Conservation (phyloP, 228 moss, liverwort and hornwort species). For the Sphagnum fallax region DNA sequence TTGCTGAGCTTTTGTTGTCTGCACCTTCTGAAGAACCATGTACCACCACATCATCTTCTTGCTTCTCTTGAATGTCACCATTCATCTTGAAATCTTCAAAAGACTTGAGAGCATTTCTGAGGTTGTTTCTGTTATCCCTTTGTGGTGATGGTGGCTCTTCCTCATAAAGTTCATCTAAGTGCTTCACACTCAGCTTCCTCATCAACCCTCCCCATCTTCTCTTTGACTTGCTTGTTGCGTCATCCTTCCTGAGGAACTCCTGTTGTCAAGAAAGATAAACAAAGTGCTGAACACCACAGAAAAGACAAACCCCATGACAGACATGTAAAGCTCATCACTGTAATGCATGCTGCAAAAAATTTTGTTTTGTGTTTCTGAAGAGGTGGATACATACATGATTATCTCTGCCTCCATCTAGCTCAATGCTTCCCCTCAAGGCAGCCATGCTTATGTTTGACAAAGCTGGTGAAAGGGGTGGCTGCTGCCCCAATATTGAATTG, state of each 20-base stretch:
- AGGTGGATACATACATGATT: slow-evolving; percentile 18
- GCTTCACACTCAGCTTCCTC: slow-evolving; percentile 49
- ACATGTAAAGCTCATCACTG: too few relatives aligned
- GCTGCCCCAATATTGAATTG: slow-evolving; percentile 17
- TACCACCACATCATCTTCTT: neutral
- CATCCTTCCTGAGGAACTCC: slow-evolving; percentile 45
- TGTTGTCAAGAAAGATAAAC: slow-evolving; percentile 7
- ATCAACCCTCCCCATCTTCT: slow-evolving; percentile 43
- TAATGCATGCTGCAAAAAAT: too few relatives aligned
- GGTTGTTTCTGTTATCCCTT: slow-evolving; percentile 37
- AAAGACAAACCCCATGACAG: too few relatives aligned
- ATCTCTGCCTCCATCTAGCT: slow-evolving; percentile 40
- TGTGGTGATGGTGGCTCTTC: slow-evolving; percentile 14
- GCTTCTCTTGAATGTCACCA: slow-evolving; percentile 9
- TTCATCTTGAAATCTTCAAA: slow-evolving; percentile 53
- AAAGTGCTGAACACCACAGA: too few relatives aligned
- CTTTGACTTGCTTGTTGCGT: slow-evolving; percentile 30
- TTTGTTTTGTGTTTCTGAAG: neutral
- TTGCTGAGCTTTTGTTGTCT: slow-evolving; percentile 3
- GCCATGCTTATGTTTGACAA: slow-evolving; percentile 50
- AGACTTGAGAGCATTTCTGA: slow-evolving; percentile 42
- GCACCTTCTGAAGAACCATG: slow-evolving; percentile 1
- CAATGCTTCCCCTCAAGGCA: slow-evolving; percentile 51
- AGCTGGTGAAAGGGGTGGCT: slow-evolving; percentile 50
- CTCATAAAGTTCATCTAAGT: slow-evolving; percentile 26